A percentile compares a stretch with the other conserved stretches of the same genome.
Evolutionary conservation across 768 basidiomycete genomes (phyloP).

Genomic region (Flagelloscypha sp.): DNA sequence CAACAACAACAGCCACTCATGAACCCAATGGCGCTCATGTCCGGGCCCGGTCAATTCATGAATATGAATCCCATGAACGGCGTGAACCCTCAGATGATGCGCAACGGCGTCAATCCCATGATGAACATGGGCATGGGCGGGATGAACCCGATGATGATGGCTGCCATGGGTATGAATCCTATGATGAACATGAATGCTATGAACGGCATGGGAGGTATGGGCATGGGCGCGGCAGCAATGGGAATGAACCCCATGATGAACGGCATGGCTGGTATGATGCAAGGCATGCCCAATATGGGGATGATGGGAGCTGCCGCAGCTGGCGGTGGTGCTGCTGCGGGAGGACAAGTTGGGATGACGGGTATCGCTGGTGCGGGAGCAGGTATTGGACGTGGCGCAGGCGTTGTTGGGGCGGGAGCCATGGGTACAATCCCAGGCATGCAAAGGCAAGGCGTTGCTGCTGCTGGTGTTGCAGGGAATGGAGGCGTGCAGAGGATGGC

Average conservation of each 20-base stretch:
- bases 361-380: constrained; percentile 9
- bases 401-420: constrained; percentile 16
- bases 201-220: constrained; percentile 17
- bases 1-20: constrained; percentile 29
- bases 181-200: constrained; percentile 16
- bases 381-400: constrained; percentile 9
- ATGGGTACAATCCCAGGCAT: constrained; percentile 14
- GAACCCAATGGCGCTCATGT: constrained; percentile 36
- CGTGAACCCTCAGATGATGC: constrained; percentile 43
- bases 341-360: constrained; percentile 12
- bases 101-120: constrained; percentile 25
- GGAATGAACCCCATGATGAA: constrained; percentile 13
- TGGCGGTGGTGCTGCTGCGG: constrained; percentile 28
- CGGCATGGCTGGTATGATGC: constrained; percentile 20
- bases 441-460: constrained; percentile 16
- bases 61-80: constrained; percentile 44
- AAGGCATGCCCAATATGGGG: constrained; percentile 30
- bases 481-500: constrained; percentile 24
- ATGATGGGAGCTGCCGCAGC: constrained; percentile 27
- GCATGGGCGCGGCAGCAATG: constrained; percentile 9
- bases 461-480: constrained; percentile 9
- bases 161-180: constrained; percentile 19
- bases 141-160: constrained; percentile 17
- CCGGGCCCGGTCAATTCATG: constrained; percentile 26
- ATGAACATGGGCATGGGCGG: constrained; percentile 24